A percentile compares a stretch with the other conserved stretches of the same genome.
Conservation (phyloP, 768 basidiomycete genomes). For the Termitomyces sp. region DNA sequence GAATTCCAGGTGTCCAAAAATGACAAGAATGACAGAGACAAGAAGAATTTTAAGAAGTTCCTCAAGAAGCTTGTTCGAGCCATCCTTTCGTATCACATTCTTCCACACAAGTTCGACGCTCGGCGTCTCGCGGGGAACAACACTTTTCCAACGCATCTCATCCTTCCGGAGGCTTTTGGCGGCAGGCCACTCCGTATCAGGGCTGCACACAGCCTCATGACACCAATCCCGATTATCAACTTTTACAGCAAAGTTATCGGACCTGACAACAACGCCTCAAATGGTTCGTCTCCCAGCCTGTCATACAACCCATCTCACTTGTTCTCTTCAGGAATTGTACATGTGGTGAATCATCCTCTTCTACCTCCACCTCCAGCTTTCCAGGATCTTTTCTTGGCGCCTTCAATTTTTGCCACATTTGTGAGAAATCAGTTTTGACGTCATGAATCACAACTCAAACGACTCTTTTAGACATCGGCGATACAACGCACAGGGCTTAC, state of each 20-base stretch:
- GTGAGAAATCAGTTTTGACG: slow-evolving; percentile 21
- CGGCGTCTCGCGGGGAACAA: slow-evolving; percentile 43
- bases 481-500: slow-evolving; percentile 46
- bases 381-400: slow-evolving; percentile 38
- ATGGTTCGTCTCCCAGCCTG: slow-evolving; percentile 33
- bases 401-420: slow-evolving; percentile 41
- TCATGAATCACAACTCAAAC: background rate
- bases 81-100: slow-evolving; percentile 52
- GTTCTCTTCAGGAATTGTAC: slow-evolving; percentile 35
- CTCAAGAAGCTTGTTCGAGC: slow-evolving; percentile 50
- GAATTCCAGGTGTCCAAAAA: slow-evolving; percentile 31
- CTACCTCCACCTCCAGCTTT: slow-evolving; percentile 50
- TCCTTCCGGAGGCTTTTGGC: slow-evolving; percentile 36
- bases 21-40: slow-evolving; percentile 29
- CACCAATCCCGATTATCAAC: slow-evolving; percentile 39
- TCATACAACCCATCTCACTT: background rate
- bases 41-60: slow-evolving; percentile 46
- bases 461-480: slow-evolving; percentile 41
- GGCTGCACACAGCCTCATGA: slow-evolving; percentile 26
- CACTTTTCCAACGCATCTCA: slow-evolving; percentile 46
- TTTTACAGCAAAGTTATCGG: slow-evolving; percentile 37
- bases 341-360: slow-evolving; percentile 50
- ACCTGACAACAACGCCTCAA: slow-evolving; percentile 38
- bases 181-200: slow-evolving; percentile 40
- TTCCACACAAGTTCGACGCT: slow-evolving; percentile 34